Percentiles rank a stretch among this genome's conserved stretches.
Evolutionary conservation across 2,329 filamentous ascomycete species (phyloP).

Genomic region (Colletotrichum orchidophilum): DNA sequence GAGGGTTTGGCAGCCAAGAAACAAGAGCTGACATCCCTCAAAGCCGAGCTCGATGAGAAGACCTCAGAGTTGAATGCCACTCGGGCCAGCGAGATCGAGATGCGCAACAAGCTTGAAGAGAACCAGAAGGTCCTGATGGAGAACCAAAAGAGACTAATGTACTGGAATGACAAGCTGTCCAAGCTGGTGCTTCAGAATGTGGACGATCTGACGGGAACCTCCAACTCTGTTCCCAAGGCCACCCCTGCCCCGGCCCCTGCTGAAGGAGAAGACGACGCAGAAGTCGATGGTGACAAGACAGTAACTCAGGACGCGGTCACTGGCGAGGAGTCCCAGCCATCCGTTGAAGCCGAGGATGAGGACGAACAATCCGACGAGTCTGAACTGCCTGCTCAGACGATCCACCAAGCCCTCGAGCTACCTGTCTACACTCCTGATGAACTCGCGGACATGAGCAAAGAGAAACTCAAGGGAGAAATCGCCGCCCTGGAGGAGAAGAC

Average conservation of each 20-base stretch:
- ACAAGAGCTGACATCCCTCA: constrained; percentile 80
- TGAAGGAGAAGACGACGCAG: constrained; percentile 36
- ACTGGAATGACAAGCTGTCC: constrained; percentile 90
- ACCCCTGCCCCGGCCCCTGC: constrained; percentile 18
- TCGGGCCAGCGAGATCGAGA: constrained; percentile 91
- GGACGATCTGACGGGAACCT: constrained; percentile 67
- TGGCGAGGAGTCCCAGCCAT: constrained; percentile 31
- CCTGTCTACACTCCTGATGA: constrained; percentile 82
- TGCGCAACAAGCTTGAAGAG: constrained; percentile 97
- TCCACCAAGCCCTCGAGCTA: constrained; percentile 64
- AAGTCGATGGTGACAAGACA: constrained; percentile 36
- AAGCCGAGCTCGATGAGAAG: constrained; percentile 88
- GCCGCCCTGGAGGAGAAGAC: constrained; percentile 74
- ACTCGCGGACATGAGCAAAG: constrained; percentile 72
- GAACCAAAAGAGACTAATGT: constrained; percentile 82
- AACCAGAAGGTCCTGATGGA: constrained; percentile 89
- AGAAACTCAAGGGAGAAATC: constrained; percentile 69
- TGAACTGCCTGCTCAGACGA: constrained; percentile 33
- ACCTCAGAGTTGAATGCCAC: constrained; percentile 87
- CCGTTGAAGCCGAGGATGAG: constrained; percentile 38
- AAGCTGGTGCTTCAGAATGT: constrained; percentile 88
- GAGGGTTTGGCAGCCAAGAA: constrained; percentile 81
- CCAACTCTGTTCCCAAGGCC: constrained; percentile 37
- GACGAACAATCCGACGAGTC: constrained; percentile 29
- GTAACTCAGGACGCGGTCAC: background rate